These are phyloP conservation scores for Carex myosuroides DNA, from an alignment of 176 grass and related monocot species.

Conservation along the genomic window DNA sequence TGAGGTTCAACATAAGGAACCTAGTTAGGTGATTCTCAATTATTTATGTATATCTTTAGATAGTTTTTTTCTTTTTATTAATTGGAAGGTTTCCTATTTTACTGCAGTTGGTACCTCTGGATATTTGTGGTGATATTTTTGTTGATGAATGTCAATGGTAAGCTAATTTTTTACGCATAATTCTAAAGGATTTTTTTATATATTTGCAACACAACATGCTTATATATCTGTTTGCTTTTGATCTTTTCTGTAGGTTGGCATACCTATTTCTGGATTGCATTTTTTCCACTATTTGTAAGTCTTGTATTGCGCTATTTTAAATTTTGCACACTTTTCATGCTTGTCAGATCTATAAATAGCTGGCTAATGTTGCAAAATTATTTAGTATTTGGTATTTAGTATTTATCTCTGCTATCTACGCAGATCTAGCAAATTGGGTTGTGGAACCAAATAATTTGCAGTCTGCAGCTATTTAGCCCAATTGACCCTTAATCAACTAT, in stretches of 20 bases:
- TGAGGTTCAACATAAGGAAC: not conserved
- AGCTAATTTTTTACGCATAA: constrained; percentile 22
- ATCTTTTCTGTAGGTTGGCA: constrained; percentile 67
- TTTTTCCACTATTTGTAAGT: constrained; percentile 79
- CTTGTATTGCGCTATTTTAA: not conserved
- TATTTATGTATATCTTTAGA: not conserved
- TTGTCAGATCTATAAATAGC: not conserved
- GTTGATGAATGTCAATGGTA: constrained; percentile 85
- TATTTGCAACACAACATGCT: not conserved
- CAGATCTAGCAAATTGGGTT: not conserved
- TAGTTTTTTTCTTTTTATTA: not conserved
- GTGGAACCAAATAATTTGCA: not conserved
- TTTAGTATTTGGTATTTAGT: not conserved
- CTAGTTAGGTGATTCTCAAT: not conserved
- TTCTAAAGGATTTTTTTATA: not conserved
- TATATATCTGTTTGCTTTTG: not conserved
- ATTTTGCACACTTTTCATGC: not conserved
- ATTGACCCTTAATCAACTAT: not conserved
- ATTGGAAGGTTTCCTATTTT: not conserved
- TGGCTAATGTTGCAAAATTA: not conserved
- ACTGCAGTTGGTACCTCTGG: constrained; percentile 84
- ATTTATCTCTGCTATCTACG: not conserved
- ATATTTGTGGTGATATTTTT: constrained; percentile 90
- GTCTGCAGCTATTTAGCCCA: not conserved
- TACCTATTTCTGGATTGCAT: constrained; percentile 94